Base-by-base conservation (phyloP, 2,329 filamentous ascomycete genomes). In the Fusarium beomiforme region DNA sequence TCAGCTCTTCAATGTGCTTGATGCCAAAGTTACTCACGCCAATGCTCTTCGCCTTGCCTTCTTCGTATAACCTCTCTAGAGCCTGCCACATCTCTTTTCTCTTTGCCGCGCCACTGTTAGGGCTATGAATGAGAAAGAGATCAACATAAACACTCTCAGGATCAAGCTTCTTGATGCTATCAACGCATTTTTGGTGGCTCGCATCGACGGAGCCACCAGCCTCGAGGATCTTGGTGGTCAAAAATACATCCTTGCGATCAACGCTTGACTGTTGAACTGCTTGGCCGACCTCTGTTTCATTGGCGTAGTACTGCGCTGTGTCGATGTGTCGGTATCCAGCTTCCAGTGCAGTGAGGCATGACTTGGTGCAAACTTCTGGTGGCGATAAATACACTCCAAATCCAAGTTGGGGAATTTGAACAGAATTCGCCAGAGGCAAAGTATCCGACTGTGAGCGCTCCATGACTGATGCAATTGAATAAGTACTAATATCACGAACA, bases 1-100 rank as follows among this genome's bases (percentile, higher is more conserved):
- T 91, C 81, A 93, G 82, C 76, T 90, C 88, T 75, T 93, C 88
- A 37, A 93, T 88, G 72, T 92, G 88, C 50, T 85, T 85, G 60
- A 90, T 86, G 5, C 90, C 90, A 75, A 88, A 93, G 75, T 93
- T 93, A 79, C 90, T 92, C 49, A 93, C 90, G 0, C 91, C 92
- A 76, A 93, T 92, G 31, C 86, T 86, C 79, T 85, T 88, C 11
- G 87, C 85, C 67, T 85, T 88, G 3, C 90, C 91, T 69, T 89
- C 86, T 33, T 85, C 81, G 64, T 89, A 82, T 42, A 92, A 78
- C 76, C 82, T 86, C 81, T 92, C 90, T 61, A 93, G 78, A 3
- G 90, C 90, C 64, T 85, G 83, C 90, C 91, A 93, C 81, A 93
- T 83, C 72, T 88, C 83, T 79, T 88, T 89, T 47, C 90, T 83